Evolutionary conservation across 2,329 filamentous ascomycete species (phyloP).

Genomic region (Arthroderma sp.): DNA sequence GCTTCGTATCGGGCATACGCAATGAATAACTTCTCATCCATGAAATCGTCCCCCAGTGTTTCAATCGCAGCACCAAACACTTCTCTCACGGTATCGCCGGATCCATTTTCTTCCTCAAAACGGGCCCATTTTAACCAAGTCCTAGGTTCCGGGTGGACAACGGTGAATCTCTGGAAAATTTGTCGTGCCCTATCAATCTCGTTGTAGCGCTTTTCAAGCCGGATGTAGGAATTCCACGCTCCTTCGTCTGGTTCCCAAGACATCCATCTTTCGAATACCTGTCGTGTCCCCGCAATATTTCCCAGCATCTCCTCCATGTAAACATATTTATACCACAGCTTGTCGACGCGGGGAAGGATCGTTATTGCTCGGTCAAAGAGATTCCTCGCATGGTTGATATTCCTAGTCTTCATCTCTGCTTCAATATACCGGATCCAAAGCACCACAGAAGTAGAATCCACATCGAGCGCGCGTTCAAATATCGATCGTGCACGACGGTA

Average conservation of each 20-base stretch:
- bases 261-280: conserved; percentile 98
- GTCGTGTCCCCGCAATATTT: conserved; percentile 79
- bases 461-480: conserved; percentile 89
- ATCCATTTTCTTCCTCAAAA: conserved; percentile 92
- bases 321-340: conserved; percentile 98
- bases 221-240: conserved; percentile 93
- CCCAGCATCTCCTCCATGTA: conserved; percentile 98
- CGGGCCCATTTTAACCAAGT: conserved; percentile 99
- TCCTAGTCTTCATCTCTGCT: conserved; percentile 85
- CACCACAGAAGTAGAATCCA: conserved; percentile 72
- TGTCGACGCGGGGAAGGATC: conserved; percentile 79
- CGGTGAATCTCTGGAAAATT: conserved; percentile 80
- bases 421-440: conserved; percentile 92
- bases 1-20: conserved; percentile 91
- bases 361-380: conserved; percentile 89
- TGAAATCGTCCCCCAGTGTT: conserved; percentile 81
- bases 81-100: conserved; percentile 78
- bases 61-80: conserved; percentile 85
- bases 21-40: conserved; percentile 91
- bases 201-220: conserved; percentile 86
- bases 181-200: conserved; percentile 82
- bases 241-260: conserved; percentile 94
- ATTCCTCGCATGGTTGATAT: conserved; percentile 95
- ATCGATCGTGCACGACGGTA: conserved; percentile 81
- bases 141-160: conserved; percentile 82